Evolutionary conservation across 306 rosid genomes (phyloP), one percentile per base, ranked within the genome.

Genomic region (Bauhinia variegata): DNA sequence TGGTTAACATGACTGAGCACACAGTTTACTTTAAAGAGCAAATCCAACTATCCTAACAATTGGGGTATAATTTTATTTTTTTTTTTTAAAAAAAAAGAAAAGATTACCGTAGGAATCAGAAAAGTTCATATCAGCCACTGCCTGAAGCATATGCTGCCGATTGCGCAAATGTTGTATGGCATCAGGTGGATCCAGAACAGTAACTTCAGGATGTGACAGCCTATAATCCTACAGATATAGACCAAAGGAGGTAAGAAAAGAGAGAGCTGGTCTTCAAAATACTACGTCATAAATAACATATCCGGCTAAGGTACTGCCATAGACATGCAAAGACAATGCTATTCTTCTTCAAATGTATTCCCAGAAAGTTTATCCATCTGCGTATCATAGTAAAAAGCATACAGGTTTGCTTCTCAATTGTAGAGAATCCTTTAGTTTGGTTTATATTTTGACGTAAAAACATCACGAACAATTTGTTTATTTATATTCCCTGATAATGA

Each of bases 171-270:
- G 91, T 55, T 85, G 95, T 74, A 91, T 91, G 72, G 95, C 91
- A 82, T 91, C 97, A 13, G 97, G 97, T 74, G 97, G 97, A 83
- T 91, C 97, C 71, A 91, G 86, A 69, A 91, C 91, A 14, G 95
- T 88, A 37, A 91, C 97, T 63, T 91, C 97, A 32, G 96, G 97
- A 65, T 91, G 91, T 58, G 88, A 78, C 63, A 41, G 83, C 78
- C 97, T 73, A 46, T 91, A 91, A 54, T 91, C 97, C 97, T 91
- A 71, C 67, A 84, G 62, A 76, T 8, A 67, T 19, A 63, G 58
- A 7, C 65, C 42, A 44, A 54, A 61, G 49, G 38, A 60, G 49
- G 18, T 23, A 43, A 61, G 48, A 76, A 56, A 54, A 7, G 55
- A 63, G 50, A 9, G 3, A 19, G 51, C 7, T 28, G 30, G n/a